phyloP scores from a whole-genome alignment of 2,329 filamentous ascomycete genomes.

The Arthroderma sp. region DNA sequence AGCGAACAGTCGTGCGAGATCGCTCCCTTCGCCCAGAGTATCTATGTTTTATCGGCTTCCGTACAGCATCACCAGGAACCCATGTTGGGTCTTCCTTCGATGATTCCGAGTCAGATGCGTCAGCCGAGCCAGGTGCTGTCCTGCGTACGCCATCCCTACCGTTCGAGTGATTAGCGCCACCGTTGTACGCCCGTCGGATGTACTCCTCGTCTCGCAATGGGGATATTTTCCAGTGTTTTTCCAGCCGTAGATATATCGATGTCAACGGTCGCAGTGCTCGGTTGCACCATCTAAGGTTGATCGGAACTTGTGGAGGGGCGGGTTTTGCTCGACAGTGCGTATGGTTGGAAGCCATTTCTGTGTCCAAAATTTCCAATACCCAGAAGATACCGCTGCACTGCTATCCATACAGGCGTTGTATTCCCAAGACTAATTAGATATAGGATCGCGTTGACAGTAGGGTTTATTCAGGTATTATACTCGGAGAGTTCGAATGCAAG shows the following conservation, averaged over 20 bases:
- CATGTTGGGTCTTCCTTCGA: constrained; percentile 30
- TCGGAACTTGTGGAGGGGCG: constrained; percentile 22
- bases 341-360: constrained; percentile 8
- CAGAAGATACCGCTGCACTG: neutral
- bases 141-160: constrained; percentile 4
- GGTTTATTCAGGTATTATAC: neutral
- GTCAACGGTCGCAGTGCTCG: constrained; percentile 33
- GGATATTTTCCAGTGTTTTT: constrained; percentile 29
- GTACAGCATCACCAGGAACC: constrained; percentile 26
- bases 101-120: constrained; percentile 23
- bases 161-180: neutral
- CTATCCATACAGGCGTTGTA: neutral
- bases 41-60: constrained; percentile 27
- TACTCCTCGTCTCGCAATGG: constrained; percentile 15
- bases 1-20: constrained; percentile 17
- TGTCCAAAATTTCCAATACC: neutral
- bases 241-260: constrained; percentile 30
- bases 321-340: constrained; percentile 11
- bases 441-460: neutral
- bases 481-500: neutral
- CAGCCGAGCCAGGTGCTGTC: constrained; percentile 8
- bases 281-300: constrained; percentile 34
- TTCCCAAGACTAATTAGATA: neutral
- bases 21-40: constrained; percentile 26
- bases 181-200: constrained; percentile 15